Conservation (phyloP, 805 yeast genomes). For the Metschnikowia lachancei region DNA sequence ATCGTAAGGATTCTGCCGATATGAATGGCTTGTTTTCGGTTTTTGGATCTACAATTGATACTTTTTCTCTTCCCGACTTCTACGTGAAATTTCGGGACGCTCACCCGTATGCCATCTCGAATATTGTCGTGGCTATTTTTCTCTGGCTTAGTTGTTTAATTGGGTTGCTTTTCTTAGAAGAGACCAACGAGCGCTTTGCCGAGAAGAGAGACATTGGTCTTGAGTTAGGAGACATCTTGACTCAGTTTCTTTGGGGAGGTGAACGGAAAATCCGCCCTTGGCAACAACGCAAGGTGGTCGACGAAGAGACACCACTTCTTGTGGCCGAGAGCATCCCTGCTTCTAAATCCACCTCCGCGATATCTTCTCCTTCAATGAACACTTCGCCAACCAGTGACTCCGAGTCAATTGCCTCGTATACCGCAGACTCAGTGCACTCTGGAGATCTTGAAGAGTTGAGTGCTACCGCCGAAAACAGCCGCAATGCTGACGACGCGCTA, state of each 20-base stretch:
- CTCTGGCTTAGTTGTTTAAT: conserved; percentile 35
- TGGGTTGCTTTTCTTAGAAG: conserved; percentile 51
- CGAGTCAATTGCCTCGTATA: conserved; percentile 1
- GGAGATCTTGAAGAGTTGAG: no score
- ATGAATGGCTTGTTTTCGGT: not conserved
- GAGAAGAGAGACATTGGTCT: conserved; percentile 44
- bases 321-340: not conserved
- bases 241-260: conserved; percentile 19
- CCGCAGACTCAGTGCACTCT: not conserved
- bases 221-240: conserved; percentile 41
- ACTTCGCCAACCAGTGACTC: conserved; percentile 1
- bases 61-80: conserved; percentile 1
- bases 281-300: conserved; percentile 10
- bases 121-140: conserved; percentile 43
- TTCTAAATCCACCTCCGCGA: not conserved
- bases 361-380: conserved; percentile 1
- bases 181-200: conserved; percentile 45
- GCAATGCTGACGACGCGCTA: not conserved
- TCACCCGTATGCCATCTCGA: conserved; percentile 54
- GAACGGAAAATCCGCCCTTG: conserved; percentile 23
- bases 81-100: conserved; percentile 29
- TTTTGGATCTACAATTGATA: not conserved
- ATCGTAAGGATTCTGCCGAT: not conserved
- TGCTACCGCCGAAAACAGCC: not conserved
- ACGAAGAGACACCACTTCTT: conserved; percentile 13